Percentiles rank a stretch among this genome's conserved stretches.
Conservation (phyloP, 345 rosid species). For the Erysimum cheiranthoides region DNA sequence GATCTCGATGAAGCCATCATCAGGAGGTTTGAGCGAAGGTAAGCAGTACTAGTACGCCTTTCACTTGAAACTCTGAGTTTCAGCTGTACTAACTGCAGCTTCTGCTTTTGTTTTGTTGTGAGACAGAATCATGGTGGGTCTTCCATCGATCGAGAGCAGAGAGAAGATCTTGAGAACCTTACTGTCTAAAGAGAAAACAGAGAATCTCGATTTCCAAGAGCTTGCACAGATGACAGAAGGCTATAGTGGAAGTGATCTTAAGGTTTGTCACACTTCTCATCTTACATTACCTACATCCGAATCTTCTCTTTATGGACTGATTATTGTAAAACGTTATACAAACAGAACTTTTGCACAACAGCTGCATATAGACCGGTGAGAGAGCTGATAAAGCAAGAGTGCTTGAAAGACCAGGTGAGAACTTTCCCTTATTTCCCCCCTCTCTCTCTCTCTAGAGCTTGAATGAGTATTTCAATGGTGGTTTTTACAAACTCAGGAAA, state of each 20-base stretch:
- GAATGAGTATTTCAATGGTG: slow-evolving; percentile 20
- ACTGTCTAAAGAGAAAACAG: slow-evolving; percentile 82
- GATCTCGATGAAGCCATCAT: slow-evolving; percentile 99
- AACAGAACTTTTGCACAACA: slow-evolving; percentile 91
- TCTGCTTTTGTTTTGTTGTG: slow-evolving; percentile 35
- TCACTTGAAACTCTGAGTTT: slow-evolving; percentile 17
- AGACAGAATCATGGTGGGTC: slow-evolving; percentile 94
- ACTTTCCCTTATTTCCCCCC: background rate
- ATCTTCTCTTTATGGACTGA: slow-evolving; percentile 29
- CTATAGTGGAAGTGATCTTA: slow-evolving; percentile 94
- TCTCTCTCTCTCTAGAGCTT: background rate
- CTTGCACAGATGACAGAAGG: slow-evolving; percentile 95
- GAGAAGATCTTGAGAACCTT: slow-evolving; percentile 91
- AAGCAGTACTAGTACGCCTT: background rate
- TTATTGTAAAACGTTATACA: slow-evolving; percentile 24
- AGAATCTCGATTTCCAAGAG: slow-evolving; percentile 79
- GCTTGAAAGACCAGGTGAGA: slow-evolving; percentile 73
- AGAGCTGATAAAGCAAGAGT: slow-evolving; percentile 86
- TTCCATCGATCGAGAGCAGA: slow-evolving; percentile 81
- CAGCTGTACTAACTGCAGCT: slow-evolving; percentile 23
- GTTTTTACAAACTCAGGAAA: slow-evolving; percentile 25
- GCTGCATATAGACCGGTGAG: slow-evolving; percentile 97
- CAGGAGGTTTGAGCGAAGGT: slow-evolving; percentile 98
- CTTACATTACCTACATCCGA: background rate
- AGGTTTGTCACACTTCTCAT: slow-evolving; percentile 60